A percentile compares a stretch with the other conserved stretches of the same genome.
These are phyloP conservation scores for Sphaerostilbella broomeana DNA, from an alignment of 2,329 filamentous ascomycete species.

Conservation along the genomic window DNA sequence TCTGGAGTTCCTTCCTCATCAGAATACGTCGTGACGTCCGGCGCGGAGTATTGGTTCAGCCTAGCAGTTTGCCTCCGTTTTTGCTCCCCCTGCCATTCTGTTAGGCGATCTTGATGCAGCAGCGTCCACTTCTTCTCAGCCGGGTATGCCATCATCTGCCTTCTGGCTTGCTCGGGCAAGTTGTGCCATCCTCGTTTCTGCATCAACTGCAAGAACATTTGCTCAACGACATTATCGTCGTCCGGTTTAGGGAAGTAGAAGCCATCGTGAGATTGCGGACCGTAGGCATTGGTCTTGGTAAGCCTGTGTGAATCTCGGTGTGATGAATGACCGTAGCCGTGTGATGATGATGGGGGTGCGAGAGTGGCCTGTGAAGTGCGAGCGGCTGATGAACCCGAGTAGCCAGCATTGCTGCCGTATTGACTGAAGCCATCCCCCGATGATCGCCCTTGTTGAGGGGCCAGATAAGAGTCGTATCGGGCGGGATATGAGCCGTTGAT, in stretches of 20 bases:
- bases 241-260: slow-evolving; percentile 65
- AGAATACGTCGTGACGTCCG: slow-evolving; percentile 67
- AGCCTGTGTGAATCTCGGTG: slow-evolving; percentile 50
- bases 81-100: slow-evolving; percentile 90
- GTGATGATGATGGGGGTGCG: slow-evolving; percentile 19
- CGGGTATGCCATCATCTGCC: slow-evolving; percentile 95
- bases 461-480: slow-evolving; percentile 58
- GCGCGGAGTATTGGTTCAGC: slow-evolving; percentile 61
- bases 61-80: slow-evolving; percentile 73
- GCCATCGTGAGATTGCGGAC: slow-evolving; percentile 37
- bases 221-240: slow-evolving; percentile 78
- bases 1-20: slow-evolving; percentile 95
- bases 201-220: slow-evolving; percentile 91
- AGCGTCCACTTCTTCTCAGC: slow-evolving; percentile 96
- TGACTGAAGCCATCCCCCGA: slow-evolving; percentile 49
- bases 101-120: slow-evolving; percentile 88
- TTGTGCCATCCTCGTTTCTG: slow-evolving; percentile 97
- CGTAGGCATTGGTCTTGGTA: slow-evolving; percentile 42
- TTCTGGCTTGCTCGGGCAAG: slow-evolving; percentile 83
- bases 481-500: slow-evolving; percentile 47
- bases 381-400: slow-evolving; percentile 15
- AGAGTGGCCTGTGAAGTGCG: slow-evolving; percentile 39
- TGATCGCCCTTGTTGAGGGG: slow-evolving; percentile 46
- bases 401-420: slow-evolving; percentile 47
- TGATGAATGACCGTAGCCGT: slow-evolving; percentile 46